Evolutionary conservation across 2,329 filamentous ascomycete species (phyloP).

Genomic region (Fusarium liriodendri): DNA sequence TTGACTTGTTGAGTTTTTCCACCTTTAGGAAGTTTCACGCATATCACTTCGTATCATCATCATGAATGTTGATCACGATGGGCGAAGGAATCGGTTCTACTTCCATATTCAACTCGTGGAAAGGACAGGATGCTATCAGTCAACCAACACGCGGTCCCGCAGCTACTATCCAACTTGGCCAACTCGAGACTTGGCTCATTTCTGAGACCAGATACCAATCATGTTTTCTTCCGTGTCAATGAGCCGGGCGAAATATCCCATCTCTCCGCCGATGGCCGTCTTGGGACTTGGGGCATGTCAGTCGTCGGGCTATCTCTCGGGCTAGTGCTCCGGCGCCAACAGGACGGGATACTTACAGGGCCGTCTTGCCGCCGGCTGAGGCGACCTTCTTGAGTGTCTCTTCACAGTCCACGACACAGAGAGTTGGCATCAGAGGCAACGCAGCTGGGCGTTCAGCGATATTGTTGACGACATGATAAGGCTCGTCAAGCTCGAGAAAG

Average conservation of each 20-base stretch:
- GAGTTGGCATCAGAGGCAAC: constrained; percentile 48
- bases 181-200: constrained; percentile 28
- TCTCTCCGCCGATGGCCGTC: constrained; percentile 48
- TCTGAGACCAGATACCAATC: constrained; percentile 49
- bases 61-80: not conserved
- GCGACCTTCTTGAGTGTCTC: constrained; percentile 46
- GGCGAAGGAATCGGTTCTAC: not conserved
- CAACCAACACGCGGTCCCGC: not conserved
- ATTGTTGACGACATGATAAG: constrained; percentile 43
- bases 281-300: constrained; percentile 42
- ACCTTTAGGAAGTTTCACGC: constrained; percentile 22
- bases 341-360: constrained; percentile 45
- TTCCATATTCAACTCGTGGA: not conserved
- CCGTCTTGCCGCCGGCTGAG: constrained; percentile 48
- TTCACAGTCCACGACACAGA: constrained; percentile 48
- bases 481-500: constrained; percentile 49
- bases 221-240: constrained; percentile 54
- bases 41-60: not conserved
- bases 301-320: not conserved
- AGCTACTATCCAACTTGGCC: not conserved
- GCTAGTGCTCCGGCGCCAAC: not conserved
- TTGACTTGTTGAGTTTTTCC: constrained; percentile 17
- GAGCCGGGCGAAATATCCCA: constrained; percentile 51
- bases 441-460: constrained; percentile 38
- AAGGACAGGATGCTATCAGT: constrained; percentile 1